Conservation (phyloP, 805 yeast species). For the Nakazawaea ernobii region DNA sequence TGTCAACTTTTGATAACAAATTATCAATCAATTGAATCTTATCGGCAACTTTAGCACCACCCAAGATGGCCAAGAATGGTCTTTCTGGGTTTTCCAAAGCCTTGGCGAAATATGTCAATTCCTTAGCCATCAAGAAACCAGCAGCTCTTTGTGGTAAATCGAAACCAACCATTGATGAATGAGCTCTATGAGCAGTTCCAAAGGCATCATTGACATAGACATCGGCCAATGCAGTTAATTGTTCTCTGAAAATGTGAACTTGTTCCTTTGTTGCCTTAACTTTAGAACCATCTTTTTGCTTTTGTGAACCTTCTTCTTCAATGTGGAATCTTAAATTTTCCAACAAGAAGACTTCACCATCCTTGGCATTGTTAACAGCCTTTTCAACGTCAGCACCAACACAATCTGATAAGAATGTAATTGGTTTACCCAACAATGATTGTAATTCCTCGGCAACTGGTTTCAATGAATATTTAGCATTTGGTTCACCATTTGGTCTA, state of each 20-base stretch:
- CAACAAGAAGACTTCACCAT: constrained; percentile 81
- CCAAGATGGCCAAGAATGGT: constrained; percentile 97
- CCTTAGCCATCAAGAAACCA: constrained; percentile 98
- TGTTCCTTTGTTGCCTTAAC: constrained; percentile 84
- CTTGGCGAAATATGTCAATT: constrained; percentile 94
- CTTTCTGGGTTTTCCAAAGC: constrained; percentile 97
- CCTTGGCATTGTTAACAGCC: constrained; percentile 65
- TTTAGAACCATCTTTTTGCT: constrained; percentile 81
- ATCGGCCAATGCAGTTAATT: constrained; percentile 90
- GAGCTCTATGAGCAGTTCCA: constrained; percentile 99
- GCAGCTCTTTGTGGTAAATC: constrained; percentile 95
- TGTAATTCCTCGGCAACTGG: constrained; percentile 92
- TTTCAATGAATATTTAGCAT: constrained; percentile 81
- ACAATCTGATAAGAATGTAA: constrained; percentile 80
- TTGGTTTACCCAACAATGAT: constrained; percentile 66
- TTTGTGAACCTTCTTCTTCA: constrained; percentile 93
- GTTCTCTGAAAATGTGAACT: constrained; percentile 83
- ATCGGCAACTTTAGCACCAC: constrained; percentile 99
- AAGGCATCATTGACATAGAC: constrained; percentile 97
- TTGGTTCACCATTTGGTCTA: constrained; percentile 95
- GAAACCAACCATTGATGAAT: constrained; percentile 98
- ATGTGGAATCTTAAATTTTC: constrained; percentile 99
- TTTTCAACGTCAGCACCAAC: constrained; percentile 89
- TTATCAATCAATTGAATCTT: constrained; percentile 98
- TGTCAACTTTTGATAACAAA: constrained; percentile 91